A percentile compares a stretch with the other conserved stretches of the same genome.
phyloP scores from a whole-genome alignment of 768 basidiomycete species.

The Collybiopsis luxurians region DNA sequence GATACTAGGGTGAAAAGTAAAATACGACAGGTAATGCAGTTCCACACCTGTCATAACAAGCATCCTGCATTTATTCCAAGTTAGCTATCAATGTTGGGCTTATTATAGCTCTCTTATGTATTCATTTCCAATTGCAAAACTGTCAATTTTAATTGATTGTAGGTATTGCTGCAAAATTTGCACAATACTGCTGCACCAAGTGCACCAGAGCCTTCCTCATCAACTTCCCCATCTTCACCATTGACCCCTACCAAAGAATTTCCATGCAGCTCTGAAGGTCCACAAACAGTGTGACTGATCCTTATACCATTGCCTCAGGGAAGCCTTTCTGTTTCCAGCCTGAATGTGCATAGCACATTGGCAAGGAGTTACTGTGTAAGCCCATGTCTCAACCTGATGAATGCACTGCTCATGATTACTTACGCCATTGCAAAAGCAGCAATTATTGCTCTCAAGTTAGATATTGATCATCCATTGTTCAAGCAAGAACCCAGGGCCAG shows the following conservation, averaged over 20 bases:
- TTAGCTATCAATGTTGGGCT: too few species aligned
- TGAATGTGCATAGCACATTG: background rate
- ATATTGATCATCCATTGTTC: background rate
- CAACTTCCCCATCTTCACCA: background rate
- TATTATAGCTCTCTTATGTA: too few species aligned
- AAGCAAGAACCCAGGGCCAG: background rate
- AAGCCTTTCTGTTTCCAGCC: background rate
- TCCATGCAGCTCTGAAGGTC: background rate
- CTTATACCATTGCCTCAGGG: background rate
- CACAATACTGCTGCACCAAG: too few species aligned
- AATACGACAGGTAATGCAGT: too few species aligned
- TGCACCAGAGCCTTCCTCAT: too few species aligned
- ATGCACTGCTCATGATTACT: background rate
- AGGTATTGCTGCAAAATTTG: too few species aligned
- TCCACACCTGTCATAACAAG: too few species aligned
- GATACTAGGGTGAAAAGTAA: too few species aligned
- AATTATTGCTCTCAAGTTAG: background rate
- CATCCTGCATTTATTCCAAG: too few species aligned
- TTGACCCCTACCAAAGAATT: background rate
- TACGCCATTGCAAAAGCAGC: background rate
- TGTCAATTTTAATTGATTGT: too few species aligned
- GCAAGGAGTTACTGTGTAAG: background rate
- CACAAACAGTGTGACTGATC: background rate
- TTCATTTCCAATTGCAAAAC: too few species aligned
- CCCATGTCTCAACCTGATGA: background rate